These are phyloP conservation scores for Fusarium pseudograminearum DNA, from an alignment of 2,329 filamentous ascomycete species.

Conservation along the genomic window DNA sequence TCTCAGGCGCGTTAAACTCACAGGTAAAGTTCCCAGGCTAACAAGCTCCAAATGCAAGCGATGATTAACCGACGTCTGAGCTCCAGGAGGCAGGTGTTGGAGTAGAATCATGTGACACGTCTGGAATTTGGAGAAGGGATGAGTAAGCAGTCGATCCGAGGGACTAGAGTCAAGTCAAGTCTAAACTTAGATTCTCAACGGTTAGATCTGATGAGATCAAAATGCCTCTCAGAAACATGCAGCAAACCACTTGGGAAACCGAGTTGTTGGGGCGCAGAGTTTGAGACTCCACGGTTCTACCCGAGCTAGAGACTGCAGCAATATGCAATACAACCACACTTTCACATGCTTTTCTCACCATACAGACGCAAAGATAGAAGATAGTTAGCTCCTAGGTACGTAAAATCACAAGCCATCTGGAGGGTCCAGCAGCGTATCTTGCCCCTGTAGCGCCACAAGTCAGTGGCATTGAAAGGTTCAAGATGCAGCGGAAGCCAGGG, in stretches of 20 bases:
- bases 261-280: conserved; percentile 43
- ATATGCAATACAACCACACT: conserved; percentile 44
- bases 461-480: conserved; percentile 36
- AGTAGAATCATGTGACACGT: conserved; percentile 21
- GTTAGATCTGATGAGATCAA: conserved; percentile 37
- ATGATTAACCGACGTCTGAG: conserved; percentile 34
- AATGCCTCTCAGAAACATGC: conserved; percentile 15
- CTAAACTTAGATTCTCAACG: conserved; percentile 35
- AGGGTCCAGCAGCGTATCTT: conserved; percentile 9
- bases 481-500: conserved; percentile 26
- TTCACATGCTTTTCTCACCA: conserved; percentile 44
- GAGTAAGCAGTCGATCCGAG: conserved; percentile 21
- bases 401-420: conserved; percentile 21
- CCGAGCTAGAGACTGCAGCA: conserved; percentile 31
- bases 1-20: conserved; percentile 36
- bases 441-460: conserved; percentile 36
- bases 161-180: not conserved
- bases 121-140: conserved; percentile 6
- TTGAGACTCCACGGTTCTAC: conserved; percentile 29
- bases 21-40: conserved; percentile 35
- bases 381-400: not conserved
- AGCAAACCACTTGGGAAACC: conserved; percentile 7
- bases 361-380: not conserved
- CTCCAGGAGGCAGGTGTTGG: not conserved
- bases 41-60: conserved; percentile 31